A percentile compares a stretch with the other conserved stretches of the same genome.
phyloP scores from a whole-genome alignment of 768 basidiomycete species.

The Kwoniella shandongensis region DNA sequence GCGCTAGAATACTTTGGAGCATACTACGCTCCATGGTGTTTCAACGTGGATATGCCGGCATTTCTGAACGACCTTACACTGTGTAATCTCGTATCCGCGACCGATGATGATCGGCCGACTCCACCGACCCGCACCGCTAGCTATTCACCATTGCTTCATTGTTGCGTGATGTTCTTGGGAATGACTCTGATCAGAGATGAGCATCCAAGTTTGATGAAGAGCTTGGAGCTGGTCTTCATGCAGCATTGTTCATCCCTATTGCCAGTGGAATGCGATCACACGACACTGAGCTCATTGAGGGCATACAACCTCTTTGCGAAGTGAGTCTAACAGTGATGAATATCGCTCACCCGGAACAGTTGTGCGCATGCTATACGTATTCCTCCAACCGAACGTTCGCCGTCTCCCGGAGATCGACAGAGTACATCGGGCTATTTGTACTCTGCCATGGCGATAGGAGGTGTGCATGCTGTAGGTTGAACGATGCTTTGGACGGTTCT shows the following conservation, averaged over 20 bases:
- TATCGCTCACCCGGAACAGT: too few species aligned
- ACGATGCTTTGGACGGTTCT: too few species aligned
- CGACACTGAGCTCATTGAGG: conserved; percentile 24
- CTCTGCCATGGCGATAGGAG: conserved; percentile 25
- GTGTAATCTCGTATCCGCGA: conserved; percentile 13
- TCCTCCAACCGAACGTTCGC: background rate
- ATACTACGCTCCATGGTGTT: conserved; percentile 26
- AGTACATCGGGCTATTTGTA: conserved; percentile 22
- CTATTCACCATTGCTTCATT: conserved; percentile 27
- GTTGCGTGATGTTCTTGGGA: conserved; percentile 21
- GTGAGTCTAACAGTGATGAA: conserved; percentile 15
- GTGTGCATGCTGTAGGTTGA: conserved; percentile 26
- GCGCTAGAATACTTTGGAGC: conserved; percentile 21
- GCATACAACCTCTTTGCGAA: conserved; percentile 19
- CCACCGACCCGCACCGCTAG: conserved; percentile 15
- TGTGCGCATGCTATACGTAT: too few species aligned
- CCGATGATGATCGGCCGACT: background rate
- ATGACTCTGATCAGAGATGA: conserved; percentile 17
- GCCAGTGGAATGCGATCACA: conserved; percentile 24
- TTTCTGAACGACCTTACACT: conserved; percentile 22
- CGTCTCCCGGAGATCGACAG: conserved; percentile 9
- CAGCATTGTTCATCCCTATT: conserved; percentile 21
- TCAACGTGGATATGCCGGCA: conserved; percentile 25
- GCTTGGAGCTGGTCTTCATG: conserved; percentile 20
- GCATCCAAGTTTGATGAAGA: conserved; percentile 15